Base-by-base conservation (phyloP, 352 stramenopile species). In the Phytophthora cactorum region DNA sequence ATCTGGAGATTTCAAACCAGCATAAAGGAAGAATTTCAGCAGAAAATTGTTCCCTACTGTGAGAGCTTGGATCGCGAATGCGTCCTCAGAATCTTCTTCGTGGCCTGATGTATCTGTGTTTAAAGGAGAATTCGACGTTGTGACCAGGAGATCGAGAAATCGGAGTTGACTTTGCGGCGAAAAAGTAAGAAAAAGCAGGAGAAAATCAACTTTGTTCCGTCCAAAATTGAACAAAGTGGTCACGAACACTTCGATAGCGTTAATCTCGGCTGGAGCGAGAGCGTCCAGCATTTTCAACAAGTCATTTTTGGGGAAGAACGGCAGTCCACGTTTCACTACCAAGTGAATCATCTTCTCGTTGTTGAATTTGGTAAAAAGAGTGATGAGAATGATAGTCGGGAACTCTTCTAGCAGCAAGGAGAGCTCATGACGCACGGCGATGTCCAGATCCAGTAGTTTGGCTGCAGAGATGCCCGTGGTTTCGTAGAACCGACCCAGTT, bases 401-500 rank as follows among this genome's bases (percentile, higher is more conserved):
- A 90, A 88, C 50, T 86, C 79, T 28, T 73, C 54, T 5, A 91
- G 52, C 0, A 91, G 36, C 28, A 78, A 28, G 0, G 75, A 34
- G 4, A 89, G 50, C 22, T 79, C 54, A 0, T 41, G 22, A 2
- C 52, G 65, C 39, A 89, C 68, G 0, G 62, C 45, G 1, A 57
- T 52, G 31, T 84, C 76, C 1, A 91, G 43, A 28, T 82, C 78
- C 29, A 91, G 57, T 6, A 86, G 63, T 31, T 70, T 82, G 12
- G 47, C 50, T 2, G 81, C 64, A 6, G 75, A 50, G 4, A 79
- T 56, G 0, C 57, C 68, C 0, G 83, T 82, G 28, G 82, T 82
- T 46, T 89, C 77, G 65, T 82, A 79, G 51, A 91, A 91, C 14
- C 71, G 68, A 17, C 67, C 78, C 12, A 91, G 74, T 15, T 88